phyloP scores from a whole-genome alignment of 2,329 filamentous ascomycete species.

The Aspergillus japonicus region DNA sequence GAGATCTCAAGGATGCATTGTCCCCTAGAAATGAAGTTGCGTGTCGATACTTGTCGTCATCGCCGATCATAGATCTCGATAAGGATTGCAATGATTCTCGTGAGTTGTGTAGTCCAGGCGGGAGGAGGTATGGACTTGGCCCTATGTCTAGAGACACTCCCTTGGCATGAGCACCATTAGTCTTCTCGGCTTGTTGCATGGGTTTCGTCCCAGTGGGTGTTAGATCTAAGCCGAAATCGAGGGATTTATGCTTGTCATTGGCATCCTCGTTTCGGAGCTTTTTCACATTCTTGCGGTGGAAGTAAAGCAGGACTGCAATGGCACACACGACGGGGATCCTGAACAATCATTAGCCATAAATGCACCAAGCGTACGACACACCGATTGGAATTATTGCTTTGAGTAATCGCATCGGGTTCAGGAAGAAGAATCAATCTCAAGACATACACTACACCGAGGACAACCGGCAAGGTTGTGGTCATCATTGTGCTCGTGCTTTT shows the following conservation, averaged over 20 bases:
- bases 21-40: conserved; percentile 56
- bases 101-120: conserved; percentile 73
- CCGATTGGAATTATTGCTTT: neutral
- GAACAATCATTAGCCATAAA: conserved; percentile 24
- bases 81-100: conserved; percentile 84
- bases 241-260: conserved; percentile 81
- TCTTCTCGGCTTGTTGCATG: conserved; percentile 55
- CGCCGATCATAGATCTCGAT: conserved; percentile 69
- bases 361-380: neutral
- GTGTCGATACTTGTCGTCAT: conserved; percentile 81
- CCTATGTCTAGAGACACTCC: conserved; percentile 64
- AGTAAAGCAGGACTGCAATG: conserved; percentile 65
- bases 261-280: conserved; percentile 74
- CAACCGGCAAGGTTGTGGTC: conserved; percentile 64
- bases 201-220: conserved; percentile 46
- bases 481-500: conserved; percentile 56
- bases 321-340: conserved; percentile 76
- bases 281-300: conserved; percentile 75
- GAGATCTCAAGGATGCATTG: conserved; percentile 38
- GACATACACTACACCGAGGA: conserved; percentile 67
- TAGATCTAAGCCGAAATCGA: conserved; percentile 84
- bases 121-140: conserved; percentile 84
- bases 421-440: neutral
- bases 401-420: neutral
- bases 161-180: conserved; percentile 41